Percentiles rank a stretch among this genome's conserved stretches.
These are phyloP conservation scores for Magnusiomyces tetraspermus DNA, from an alignment of 1,139 yeast species.

Conservation along the genomic window DNA sequence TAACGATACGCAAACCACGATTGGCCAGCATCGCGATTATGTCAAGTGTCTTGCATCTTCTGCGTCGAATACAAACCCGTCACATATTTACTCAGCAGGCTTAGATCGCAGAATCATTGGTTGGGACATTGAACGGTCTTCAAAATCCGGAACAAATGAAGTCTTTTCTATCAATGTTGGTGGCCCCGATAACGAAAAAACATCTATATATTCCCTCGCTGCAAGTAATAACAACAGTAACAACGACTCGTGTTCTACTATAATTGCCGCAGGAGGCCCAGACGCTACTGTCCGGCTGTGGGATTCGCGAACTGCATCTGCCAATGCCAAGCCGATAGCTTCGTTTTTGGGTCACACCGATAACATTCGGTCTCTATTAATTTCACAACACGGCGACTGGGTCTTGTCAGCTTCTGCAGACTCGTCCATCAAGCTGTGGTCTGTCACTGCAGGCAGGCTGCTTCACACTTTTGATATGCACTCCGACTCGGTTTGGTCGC, in stretches of 20 bases:
- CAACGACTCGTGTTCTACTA: conserved; percentile 22
- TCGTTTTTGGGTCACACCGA: conserved; percentile 72
- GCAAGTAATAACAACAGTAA: too few species aligned
- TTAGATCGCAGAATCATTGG: conserved; percentile 63
- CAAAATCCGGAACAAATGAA: conserved; percentile 11
- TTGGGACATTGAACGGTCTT: conserved; percentile 48
- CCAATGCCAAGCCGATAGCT: conserved; percentile 34
- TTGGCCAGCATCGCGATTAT: conserved; percentile 83
- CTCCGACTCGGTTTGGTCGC: conserved; percentile 63
- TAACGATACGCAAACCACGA: conserved; percentile 32
- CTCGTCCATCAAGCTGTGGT: conserved; percentile 74
- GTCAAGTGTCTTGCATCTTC: conserved; percentile 56
- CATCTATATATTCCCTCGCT: conserved; percentile 53
- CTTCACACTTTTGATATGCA: conserved; percentile 59
- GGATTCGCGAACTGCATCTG: conserved; percentile 41
- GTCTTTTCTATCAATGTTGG: conserved; percentile 23
- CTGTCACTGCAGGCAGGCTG: conserved; percentile 53
- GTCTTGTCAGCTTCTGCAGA: conserved; percentile 81
- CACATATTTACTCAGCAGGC: conserved; percentile 61
- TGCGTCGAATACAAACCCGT: conserved; percentile 23
- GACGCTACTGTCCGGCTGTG: conserved; percentile 51
- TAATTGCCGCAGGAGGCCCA: conserved; percentile 60
- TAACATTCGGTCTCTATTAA: conserved; percentile 55
- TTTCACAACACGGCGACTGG: conserved; percentile 41
- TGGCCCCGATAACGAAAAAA: conserved; percentile 26